These are phyloP conservation scores for Penicillium brevicompactum DNA, from an alignment of 2,329 filamentous ascomycete genomes.

Conservation along the genomic window DNA sequence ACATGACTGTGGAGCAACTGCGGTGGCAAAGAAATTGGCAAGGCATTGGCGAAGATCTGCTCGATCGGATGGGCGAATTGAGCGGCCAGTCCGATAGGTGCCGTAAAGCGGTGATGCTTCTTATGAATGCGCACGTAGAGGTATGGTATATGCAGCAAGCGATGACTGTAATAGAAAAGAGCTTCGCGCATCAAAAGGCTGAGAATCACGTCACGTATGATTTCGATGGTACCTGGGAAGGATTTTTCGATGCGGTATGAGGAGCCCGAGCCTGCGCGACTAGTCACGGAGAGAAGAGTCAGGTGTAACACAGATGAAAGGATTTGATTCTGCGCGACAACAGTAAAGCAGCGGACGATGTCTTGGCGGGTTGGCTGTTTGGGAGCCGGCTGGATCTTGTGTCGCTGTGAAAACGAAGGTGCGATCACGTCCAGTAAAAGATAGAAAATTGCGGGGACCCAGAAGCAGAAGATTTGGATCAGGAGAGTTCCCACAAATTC, in stretches of 20 bases:
- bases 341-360: constrained; percentile 46
- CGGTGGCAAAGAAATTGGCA: constrained; percentile 56
- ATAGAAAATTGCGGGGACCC: constrained; percentile 39
- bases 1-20: constrained; percentile 52
- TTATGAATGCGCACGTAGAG: constrained; percentile 59
- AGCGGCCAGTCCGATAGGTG: constrained; percentile 57
- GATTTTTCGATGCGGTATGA: constrained; percentile 43
- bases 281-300: constrained; percentile 19
- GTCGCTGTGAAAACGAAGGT: constrained; percentile 53
- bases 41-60: constrained; percentile 56
- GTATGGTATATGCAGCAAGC: constrained; percentile 52
- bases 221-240: constrained; percentile 40
- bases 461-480: constrained; percentile 27
- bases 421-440: constrained; percentile 47
- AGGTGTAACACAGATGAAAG: constrained; percentile 43
- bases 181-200: constrained; percentile 51
- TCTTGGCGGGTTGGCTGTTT: constrained; percentile 52
- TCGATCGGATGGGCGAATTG: constrained; percentile 62
- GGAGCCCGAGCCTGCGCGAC: constrained; percentile 16
- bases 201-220: constrained; percentile 47
- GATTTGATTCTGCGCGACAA: constrained; percentile 54
- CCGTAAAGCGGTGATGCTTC: constrained; percentile 58
- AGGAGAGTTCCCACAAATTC: constrained; percentile 31
- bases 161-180: constrained; percentile 60
- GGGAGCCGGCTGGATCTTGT: constrained; percentile 58